Base-by-base conservation (phyloP, 192 early-diverging fungal species). In the Linnemannia schmuckeri region DNA sequence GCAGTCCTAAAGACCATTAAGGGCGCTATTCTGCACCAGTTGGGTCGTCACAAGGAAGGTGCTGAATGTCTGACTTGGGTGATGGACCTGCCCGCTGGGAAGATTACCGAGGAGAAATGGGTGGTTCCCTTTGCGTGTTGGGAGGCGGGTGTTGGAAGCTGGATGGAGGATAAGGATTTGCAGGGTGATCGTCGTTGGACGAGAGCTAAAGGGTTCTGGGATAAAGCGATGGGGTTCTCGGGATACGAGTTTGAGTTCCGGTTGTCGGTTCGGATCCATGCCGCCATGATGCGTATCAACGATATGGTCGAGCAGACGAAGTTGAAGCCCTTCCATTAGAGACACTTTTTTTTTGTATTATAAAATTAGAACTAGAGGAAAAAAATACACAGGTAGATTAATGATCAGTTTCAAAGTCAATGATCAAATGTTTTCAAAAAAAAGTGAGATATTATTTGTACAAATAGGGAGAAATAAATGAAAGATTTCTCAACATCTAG, bases 171-270 rank as follows among this genome's bases (percentile, higher is more conserved):
- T 18, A 88, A 82, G 33, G 69, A 78, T 57, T 49, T 80, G 46
- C 44, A 75, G 5, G 80, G 83, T 15, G 79, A 87, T 38, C 9
- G 76, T n/a, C 57, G 61, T 47, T 87, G 84, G 84, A 35, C 30
- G 0, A 33, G 79, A 6, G 88, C 87, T 70, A 88, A 89, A 57
- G 38, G 30, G 1, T 72, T 83, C 30, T 92, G 91, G 91, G 91
- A 91, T 33, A 82, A 74, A 38, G 88, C 91, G 7, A 72, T 78
- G 44, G 72, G 70, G 3, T 89, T 74, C 72, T 84, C 74, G 35
- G 87, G 87, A n/a, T 92, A 87, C 66, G 90, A 91, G 74, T 92
- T 92, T 85, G 90, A 92, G 82, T 89, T 88, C 80, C 76, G 90
- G 42, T 40, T 87, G 47, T 87, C 84, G 49, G 76, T 87, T 35